Evolutionary conservation across 306 rosid species (phyloP).

Genomic region (Ziziphus jujuba): DNA sequence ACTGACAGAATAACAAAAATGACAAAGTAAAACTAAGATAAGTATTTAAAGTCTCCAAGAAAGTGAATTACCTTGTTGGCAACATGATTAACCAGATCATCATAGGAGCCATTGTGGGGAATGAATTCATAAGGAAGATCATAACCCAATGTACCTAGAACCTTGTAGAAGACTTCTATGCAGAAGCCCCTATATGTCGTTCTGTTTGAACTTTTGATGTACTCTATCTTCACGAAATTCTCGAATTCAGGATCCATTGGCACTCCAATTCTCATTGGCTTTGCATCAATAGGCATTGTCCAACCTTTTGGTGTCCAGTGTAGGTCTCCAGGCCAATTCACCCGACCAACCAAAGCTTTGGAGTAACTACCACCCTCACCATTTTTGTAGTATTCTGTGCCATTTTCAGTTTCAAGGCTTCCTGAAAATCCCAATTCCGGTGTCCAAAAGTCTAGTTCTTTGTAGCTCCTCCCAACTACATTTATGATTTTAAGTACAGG

Average conservation of each 20-base stretch:
- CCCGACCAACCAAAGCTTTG: constrained; percentile 9
- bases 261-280: constrained; percentile 48
- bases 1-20: neutral
- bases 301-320: constrained; percentile 46
- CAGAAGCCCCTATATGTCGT: constrained; percentile 47
- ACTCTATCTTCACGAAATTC: constrained; percentile 48
- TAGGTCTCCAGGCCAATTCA: constrained; percentile 58
- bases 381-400: neutral
- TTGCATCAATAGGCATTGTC: constrained; percentile 41
- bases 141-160: constrained; percentile 30
- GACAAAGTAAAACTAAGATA: neutral
- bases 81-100: constrained; percentile 39
- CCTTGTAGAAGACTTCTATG: constrained; percentile 39
- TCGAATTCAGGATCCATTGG: constrained; percentile 45
- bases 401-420: constrained; percentile 16
- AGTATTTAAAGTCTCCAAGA: too few relatives aligned
- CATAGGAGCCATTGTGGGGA: constrained; percentile 24
- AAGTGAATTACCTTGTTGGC: constrained; percentile 42
- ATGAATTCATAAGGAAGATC: constrained; percentile 35
- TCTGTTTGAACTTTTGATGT: constrained; percentile 2
- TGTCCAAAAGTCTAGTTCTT: constrained; percentile 56
- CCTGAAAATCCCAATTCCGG: constrained; percentile 33
- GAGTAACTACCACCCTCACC: too few relatives aligned
- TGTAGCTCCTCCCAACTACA: constrained; percentile 32
- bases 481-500: constrained; percentile 49